Evolutionary conservation across 2,329 filamentous ascomycete genomes (phyloP), one percentile per base, ranked within the genome.

Genomic region (Teratosphaeria epicoccoides): DNA sequence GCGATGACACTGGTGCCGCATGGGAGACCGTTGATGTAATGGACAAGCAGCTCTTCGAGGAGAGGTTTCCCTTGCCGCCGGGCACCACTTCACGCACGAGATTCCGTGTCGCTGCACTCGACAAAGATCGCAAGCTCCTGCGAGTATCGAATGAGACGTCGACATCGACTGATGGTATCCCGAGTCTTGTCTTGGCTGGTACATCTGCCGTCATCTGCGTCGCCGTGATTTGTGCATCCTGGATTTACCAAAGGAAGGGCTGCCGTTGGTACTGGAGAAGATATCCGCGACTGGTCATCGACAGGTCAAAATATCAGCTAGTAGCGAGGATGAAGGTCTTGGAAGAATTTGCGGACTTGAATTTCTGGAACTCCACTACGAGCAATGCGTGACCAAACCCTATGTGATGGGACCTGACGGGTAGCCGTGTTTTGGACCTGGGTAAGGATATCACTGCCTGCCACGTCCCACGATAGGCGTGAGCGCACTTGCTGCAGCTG

Each of bases 41-140:
- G 6, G 49, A 53, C 4, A 60, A 57, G 43, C 46, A 54, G 10
- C 57, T 56, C 7, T 64, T 64, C 46, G 62, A 64, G 51, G 57
- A 58, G 7, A 26, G 14, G 5, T 54, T 59, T 44, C 51, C 45
- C 2, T 17, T 59, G 2, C 11, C 44, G 43, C 51, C 12, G 6
- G 43, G 14, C 5, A 20, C 17, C 22, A 40, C 6, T 10, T 51
- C 33, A 20, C 25, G n/a, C 2, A n/a, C 9, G 4, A 40, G 33
- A 17, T 58, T 55, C 40, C 55, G 58, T 4, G 52, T 59, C 11
- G 52, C 50, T 6, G 58, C 59, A 5, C 49, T 57, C 1, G 58
- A 61, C 28, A 51, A 43, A 10, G 47, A 58, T 3, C 44, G 43
- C 20, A 53, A 59, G 20, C 20, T 52, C 3, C 44, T 61, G 17